These are phyloP conservation scores for Epicoccum sorghinum DNA, from an alignment of 2,329 filamentous ascomycete species.

Conservation along the genomic window DNA sequence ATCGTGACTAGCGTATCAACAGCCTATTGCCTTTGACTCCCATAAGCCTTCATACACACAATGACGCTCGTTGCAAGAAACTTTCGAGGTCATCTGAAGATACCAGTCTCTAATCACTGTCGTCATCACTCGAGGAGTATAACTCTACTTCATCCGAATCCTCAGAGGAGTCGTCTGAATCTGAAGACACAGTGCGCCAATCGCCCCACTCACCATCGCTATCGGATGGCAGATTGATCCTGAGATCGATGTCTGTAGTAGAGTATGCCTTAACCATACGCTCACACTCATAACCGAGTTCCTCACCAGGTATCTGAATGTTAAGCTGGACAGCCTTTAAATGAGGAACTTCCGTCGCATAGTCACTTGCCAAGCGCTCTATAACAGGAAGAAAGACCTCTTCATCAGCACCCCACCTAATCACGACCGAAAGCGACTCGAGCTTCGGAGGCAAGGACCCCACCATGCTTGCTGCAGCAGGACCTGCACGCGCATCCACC, in stretches of 20 bases:
- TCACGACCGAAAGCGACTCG: conserved; percentile 8
- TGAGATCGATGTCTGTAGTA: conserved; percentile 12
- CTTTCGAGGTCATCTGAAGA: no score
- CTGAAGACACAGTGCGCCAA: conserved; percentile 13
- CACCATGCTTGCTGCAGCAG: conserved; percentile 8
- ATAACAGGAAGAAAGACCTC: conserved; percentile 17
- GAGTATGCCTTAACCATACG: conserved; percentile 14
- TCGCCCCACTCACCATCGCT: conserved; percentile 10
- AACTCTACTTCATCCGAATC: conserved; percentile 26
- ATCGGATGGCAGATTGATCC: conserved; percentile 10
- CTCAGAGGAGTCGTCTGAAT: conserved; percentile 20
- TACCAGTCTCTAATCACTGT: neutral
- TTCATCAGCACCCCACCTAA: conserved; percentile 13
- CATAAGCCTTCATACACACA: no score
- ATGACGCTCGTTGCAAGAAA: no score
- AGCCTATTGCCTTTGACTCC: no score
- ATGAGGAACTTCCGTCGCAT: conserved; percentile 7
- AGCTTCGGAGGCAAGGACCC: conserved; percentile 24
- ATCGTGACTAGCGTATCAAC: no score
- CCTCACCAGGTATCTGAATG: neutral
- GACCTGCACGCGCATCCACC: conserved; percentile 1
- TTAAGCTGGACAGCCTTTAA: conserved; percentile 18
- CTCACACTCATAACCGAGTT: conserved; percentile 20
- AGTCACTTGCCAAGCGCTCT: conserved; percentile 19
- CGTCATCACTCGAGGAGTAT: conserved; percentile 12